A percentile compares a stretch with the other conserved stretches of the same genome.
These are phyloP conservation scores for Alternaria arborescens DNA, from an alignment of 2,329 filamentous ascomycete genomes.

Conservation along the genomic window DNA sequence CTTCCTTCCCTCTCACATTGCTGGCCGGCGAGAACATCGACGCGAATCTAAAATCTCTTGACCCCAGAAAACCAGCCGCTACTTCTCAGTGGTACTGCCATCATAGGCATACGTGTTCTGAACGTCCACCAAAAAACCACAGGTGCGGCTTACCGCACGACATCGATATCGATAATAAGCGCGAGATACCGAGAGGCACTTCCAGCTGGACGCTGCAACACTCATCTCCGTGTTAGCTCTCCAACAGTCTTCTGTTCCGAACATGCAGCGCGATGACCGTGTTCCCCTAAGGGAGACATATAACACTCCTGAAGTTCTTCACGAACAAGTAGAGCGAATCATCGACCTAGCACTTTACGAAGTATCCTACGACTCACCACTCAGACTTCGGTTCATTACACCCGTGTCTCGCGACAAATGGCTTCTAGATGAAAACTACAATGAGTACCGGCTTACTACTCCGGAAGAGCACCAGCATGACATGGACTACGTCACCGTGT, in stretches of 20 bases:
- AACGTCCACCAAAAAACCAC: too few relatives aligned
- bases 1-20: too few relatives aligned
- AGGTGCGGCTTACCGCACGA: too few relatives aligned
- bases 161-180: too few relatives aligned
- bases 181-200: too few relatives aligned
- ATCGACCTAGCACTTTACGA: background rate
- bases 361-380: background rate
- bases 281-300: background rate
- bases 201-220: background rate
- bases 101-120: too few relatives aligned
- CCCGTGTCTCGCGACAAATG: background rate
- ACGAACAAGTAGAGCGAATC: background rate
- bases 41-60: too few relatives aligned
- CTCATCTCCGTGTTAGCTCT: background rate
- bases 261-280: background rate
- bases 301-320: background rate
- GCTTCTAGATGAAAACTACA: background rate
- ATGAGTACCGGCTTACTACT: background rate
- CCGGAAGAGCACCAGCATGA: background rate
- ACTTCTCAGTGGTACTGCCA: too few relatives aligned
- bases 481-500: background rate
- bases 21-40: too few relatives aligned
- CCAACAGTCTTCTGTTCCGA: background rate
- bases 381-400: background rate
- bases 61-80: background rate